Conservation (phyloP, 2,329 filamentous ascomycete species). For the Pseudogymnoascus sp. region DNA sequence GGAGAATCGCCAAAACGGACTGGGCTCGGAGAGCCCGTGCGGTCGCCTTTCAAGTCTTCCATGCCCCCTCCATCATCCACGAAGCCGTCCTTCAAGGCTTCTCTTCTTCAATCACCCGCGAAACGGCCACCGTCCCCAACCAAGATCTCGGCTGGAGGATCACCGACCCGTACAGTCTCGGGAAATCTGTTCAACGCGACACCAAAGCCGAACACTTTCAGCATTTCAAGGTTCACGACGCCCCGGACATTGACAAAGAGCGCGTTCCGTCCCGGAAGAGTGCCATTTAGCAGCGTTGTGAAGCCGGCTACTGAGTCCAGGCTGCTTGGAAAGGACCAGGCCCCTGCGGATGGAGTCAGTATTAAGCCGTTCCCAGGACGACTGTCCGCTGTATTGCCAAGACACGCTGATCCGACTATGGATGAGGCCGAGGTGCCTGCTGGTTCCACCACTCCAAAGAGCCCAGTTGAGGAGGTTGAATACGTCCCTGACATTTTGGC, state of each 20-base stretch:
- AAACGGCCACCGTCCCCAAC: constrained; percentile 27
- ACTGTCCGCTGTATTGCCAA: constrained; percentile 34
- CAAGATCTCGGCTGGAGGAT: constrained; percentile 25
- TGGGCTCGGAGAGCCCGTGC: constrained; percentile 20
- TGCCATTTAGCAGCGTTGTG: constrained; percentile 17
- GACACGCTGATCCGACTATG: constrained; percentile 26
- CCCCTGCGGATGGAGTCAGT: neutral
- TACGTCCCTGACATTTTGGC: constrained; percentile 9
- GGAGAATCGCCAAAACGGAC: constrained; percentile 49
- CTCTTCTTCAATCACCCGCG: constrained; percentile 28
- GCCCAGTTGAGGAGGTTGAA: neutral
- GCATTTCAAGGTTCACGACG: constrained; percentile 26
- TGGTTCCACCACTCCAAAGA: neutral
- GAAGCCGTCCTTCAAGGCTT: constrained; percentile 23
- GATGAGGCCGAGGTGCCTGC: neutral
- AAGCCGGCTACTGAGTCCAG: constrained; percentile 2
- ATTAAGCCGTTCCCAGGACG: constrained; percentile 31
- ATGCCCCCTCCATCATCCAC: constrained; percentile 19
- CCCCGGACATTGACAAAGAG: constrained; percentile 20
- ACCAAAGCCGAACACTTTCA: constrained; percentile 24
- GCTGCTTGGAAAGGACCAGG: neutral
- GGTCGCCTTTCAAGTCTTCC: constrained; percentile 25
- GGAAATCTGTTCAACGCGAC: constrained; percentile 18
- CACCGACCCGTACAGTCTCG: constrained; percentile 19
- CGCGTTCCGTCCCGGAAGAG: constrained; percentile 18